Evolutionary conservation across 2,329 filamentous ascomycete species (phyloP), one percentile per base, ranked within the genome.

Genomic region (Xylariales sp.): DNA sequence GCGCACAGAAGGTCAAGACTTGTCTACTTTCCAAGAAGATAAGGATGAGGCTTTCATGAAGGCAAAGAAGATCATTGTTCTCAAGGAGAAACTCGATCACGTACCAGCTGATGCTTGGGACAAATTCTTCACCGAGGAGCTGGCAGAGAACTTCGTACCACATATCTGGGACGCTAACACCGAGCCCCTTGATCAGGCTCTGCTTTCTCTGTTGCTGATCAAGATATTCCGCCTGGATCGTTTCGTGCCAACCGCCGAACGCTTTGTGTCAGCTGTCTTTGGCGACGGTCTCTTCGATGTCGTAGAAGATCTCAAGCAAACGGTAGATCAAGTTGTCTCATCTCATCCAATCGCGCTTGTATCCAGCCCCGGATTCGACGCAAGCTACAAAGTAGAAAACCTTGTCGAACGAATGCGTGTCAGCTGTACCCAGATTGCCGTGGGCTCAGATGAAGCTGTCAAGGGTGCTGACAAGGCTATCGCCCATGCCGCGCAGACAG

Each of bases 341-440:
- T 87, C 82, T 22, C 82, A 88, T 3, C 93, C 93, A 8, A 86
- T 98, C 51, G 86, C 93, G 3, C 77, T 98, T 25, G 91, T 91
- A 55, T 98, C 93, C 5, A 96, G 86, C 56, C 89, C 91, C 46
- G 93, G 93, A 27, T 98, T 98, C 61, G 93, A 98, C 64, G 94
- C 94, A 40, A 95, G 88, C 61, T 98, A 97, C 80, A 98, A 98
- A 73, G 93, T 98, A 46, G 93, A 98, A 63, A 88, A 84, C 46
- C 74, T 98, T 40, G 94, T 97, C 21, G 88, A 95, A 64, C 80
- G 88, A 51, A 83, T 81, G 62, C 79, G 80, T 45, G 83, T 88
- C 38, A 82, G 79, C 41, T 98, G 93, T 68, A 90, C 89, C 45
- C 96, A 96, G 63, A 96, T 98, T 58, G 94, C 94, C 54, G 98